A percentile compares a stretch with the other conserved stretches of the same genome.
Conservation (phyloP, 768 basidiomycete genomes). For the Boletus rubescentipes region DNA sequence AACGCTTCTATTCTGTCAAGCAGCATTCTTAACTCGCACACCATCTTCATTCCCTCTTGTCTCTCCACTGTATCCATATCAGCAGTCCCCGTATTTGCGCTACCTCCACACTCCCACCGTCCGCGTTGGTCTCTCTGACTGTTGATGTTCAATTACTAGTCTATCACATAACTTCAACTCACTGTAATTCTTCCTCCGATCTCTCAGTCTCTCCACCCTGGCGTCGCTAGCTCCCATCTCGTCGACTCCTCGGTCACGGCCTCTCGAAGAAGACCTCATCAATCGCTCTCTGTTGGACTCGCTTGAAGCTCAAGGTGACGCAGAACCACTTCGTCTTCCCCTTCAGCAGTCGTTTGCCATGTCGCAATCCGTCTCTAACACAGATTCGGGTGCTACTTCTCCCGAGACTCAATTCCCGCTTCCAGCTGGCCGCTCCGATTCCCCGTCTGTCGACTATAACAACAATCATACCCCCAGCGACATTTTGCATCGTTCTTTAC, state of each 20-base stretch:
- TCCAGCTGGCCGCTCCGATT: conserved; percentile 49
- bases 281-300: conserved; percentile 83
- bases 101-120: conserved; percentile 31
- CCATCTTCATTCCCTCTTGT: conserved; percentile 25
- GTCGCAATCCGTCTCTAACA: conserved; percentile 49
- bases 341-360: conserved; percentile 40
- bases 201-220: conserved; percentile 43
- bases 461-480: conserved; percentile 37
- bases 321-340: conserved; percentile 53
- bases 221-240: conserved; percentile 43
- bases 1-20: conserved; percentile 27
- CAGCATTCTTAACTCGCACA: conserved; percentile 29
- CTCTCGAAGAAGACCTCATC: conserved; percentile 70
- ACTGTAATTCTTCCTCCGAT: conserved; percentile 30
- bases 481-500: conserved; percentile 27
- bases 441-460: conserved; percentile 40
- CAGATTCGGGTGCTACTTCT: conserved; percentile 49
- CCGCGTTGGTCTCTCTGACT: conserved; percentile 34
- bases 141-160: conserved; percentile 43
- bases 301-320: conserved; percentile 81
- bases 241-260: conserved; percentile 35
- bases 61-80: conserved; percentile 45
- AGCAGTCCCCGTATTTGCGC: conserved; percentile 36
- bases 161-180: conserved; percentile 28
- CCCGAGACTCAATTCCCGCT: conserved; percentile 57